A percentile compares a stretch with the other conserved stretches of the same genome.
Evolutionary conservation across 1,284 basidiomycete genomes (phyloP).

Genomic region (Cutaneotrichosporon dermatis): DNA sequence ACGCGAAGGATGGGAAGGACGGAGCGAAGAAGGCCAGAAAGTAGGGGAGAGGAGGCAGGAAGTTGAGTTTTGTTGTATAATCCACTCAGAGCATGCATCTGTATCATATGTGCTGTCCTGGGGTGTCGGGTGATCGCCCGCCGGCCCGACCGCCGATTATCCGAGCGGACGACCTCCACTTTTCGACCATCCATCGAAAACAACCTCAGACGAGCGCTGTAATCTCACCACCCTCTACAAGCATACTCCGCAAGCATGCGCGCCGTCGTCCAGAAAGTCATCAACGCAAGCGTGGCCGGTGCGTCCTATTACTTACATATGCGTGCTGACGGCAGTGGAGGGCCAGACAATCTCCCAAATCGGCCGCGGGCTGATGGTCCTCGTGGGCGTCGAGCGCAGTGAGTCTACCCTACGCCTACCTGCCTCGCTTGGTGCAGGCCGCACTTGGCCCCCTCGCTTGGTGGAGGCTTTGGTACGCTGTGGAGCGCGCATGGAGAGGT

Average conservation of each 20-base stretch:
- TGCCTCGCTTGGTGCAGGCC: too few relatives aligned
- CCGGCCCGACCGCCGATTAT: not conserved
- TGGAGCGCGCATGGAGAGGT: too few relatives aligned
- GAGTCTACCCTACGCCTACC: too few relatives aligned
- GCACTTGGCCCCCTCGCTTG: too few relatives aligned
- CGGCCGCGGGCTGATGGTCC: conserved; percentile 73
- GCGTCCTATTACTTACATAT: conserved; percentile 1
- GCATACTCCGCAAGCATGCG: conserved; percentile 31
- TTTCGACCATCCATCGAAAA: not conserved
- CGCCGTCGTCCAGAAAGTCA: conserved; percentile 46
- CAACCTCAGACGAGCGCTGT: not conserved
- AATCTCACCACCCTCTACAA: too few relatives aligned
- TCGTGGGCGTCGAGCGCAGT: conserved; percentile 64
- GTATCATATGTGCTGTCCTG: not conserved
- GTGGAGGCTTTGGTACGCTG: too few relatives aligned
- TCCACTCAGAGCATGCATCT: not conserved
- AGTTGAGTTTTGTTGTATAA: not conserved
- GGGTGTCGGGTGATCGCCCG: too few relatives aligned
- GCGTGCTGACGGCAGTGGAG: conserved; percentile 33
- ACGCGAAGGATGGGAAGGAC: too few relatives aligned
- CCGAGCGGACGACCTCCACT: not conserved
- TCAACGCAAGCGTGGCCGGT: conserved; percentile 46
- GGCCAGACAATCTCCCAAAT: conserved; percentile 64
- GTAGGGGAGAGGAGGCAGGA: not conserved
- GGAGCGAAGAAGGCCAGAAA: conserved; percentile 7